Evolutionary conservation across 306 rosid genomes (phyloP).

Genomic region (Casuarina cunninghamiana): DNA sequence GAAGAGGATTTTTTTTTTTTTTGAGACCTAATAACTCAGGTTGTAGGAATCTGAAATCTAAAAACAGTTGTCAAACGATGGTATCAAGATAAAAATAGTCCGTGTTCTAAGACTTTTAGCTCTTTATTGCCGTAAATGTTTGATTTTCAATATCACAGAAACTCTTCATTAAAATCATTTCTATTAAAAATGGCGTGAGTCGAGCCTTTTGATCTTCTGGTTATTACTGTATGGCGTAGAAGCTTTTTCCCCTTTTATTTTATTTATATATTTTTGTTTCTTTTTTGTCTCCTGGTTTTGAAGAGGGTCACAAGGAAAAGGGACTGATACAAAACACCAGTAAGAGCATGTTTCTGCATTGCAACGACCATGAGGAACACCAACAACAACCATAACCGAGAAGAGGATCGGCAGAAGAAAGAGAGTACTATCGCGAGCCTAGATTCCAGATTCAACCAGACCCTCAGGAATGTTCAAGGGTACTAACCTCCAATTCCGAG

Average conservation of each 20-base stretch:
- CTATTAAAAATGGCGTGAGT: too few species aligned
- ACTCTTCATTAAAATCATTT: too few species aligned
- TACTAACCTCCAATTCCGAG: slow-evolving; percentile 21
- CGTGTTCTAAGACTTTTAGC: too few species aligned
- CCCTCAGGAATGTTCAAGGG: slow-evolving; percentile 96
- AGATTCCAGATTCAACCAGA: slow-evolving; percentile 88
- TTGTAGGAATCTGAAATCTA: too few species aligned
- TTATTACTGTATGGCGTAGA: background rate
- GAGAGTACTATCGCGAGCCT: slow-evolving; percentile 45
- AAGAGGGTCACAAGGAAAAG: background rate
- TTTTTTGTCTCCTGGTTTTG: background rate
- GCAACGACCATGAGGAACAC: slow-evolving; percentile 65
- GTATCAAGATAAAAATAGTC: too few species aligned
- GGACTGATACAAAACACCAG: background rate
- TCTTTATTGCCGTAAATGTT: too few species aligned
- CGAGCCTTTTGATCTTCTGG: background rate
- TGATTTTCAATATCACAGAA: too few species aligned
- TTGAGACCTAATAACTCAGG: too few species aligned
- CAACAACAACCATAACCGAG: slow-evolving; percentile 31
- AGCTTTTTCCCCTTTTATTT: background rate
- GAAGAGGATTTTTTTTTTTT: too few species aligned
- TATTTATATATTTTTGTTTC: background rate
- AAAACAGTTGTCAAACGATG: too few species aligned
- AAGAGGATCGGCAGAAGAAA: slow-evolving; percentile 50
- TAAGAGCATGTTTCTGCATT: slow-evolving; percentile 24